phyloP scores from a whole-genome alignment of 345 rosid species.

The Lepidium africanum region DNA sequence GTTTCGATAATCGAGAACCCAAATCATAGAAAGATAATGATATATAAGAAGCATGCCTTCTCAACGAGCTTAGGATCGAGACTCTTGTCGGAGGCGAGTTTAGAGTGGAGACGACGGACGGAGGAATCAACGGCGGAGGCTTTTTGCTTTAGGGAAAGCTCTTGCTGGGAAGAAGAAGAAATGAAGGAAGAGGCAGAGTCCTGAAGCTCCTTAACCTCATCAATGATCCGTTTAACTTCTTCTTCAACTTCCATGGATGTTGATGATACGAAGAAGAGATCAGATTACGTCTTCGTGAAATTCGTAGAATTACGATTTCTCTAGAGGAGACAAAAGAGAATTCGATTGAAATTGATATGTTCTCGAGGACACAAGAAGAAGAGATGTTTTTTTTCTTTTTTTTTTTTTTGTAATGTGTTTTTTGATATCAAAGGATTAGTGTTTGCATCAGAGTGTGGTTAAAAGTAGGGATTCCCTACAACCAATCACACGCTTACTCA shows the following conservation, averaged over 20 bases:
- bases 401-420: neutral
- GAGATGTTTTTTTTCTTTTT: neutral
- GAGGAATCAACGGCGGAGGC: slow-evolving; percentile 65
- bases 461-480: neutral
- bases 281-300: neutral
- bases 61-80: slow-evolving; percentile 49
- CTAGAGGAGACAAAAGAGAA: neutral
- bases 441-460: neutral
- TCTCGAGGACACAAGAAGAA: neutral
- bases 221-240: slow-evolving; percentile 54
- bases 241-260: slow-evolving; percentile 42
- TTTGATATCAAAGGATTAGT: neutral
- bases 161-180: slow-evolving; percentile 49
- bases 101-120: slow-evolving; percentile 55
- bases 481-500: neutral
- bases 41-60: slow-evolving; percentile 37
- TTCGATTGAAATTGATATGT: neutral
- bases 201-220: slow-evolving; percentile 73
- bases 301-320: neutral
- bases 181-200: slow-evolving; percentile 57
- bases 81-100: slow-evolving; percentile 32
- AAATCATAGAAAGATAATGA: neutral
- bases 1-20: neutral
- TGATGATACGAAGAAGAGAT: neutral
- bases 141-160: slow-evolving; percentile 60